phyloP scores from a whole-genome alignment of 805 yeast species.

The Pichia occidentalis region DNA sequence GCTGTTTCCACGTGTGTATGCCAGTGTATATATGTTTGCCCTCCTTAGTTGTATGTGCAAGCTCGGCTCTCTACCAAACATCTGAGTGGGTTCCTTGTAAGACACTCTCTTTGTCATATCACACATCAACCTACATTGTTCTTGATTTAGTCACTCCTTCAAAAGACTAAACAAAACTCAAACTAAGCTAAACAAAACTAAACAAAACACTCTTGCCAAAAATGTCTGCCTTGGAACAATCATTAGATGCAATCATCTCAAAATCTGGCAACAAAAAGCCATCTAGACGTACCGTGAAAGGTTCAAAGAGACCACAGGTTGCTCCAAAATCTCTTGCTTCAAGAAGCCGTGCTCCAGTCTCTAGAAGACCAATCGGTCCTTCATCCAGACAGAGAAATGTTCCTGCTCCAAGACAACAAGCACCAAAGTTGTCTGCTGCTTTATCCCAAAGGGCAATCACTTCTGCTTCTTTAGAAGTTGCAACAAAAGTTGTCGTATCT shows the following conservation, averaged over 20 bases:
- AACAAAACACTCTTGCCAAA: constrained; percentile 6
- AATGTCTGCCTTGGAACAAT: constrained; percentile 85
- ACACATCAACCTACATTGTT: background rate
- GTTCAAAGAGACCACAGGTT: constrained; percentile 19
- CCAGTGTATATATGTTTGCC: no score
- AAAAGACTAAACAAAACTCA: background rate
- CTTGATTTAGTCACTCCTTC: background rate
- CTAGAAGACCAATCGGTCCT: constrained; percentile 25
- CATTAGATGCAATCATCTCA: constrained; percentile 90
- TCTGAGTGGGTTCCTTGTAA: no score
- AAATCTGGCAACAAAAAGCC: constrained; percentile 15
- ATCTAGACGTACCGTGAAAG: constrained; percentile 14
- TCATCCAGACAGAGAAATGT: constrained; percentile 5
- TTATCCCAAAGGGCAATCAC: constrained; percentile 6
- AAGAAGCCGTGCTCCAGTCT: constrained; percentile 24
- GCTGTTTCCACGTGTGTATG: no score
- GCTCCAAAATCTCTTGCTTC: constrained; percentile 28
- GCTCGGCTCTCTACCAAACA: no score
- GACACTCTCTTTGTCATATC: no score
- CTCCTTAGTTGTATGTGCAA: no score
- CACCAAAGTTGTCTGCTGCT: constrained; percentile 14
- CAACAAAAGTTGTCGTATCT: constrained; percentile 73
- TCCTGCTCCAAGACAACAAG: constrained; percentile 16
- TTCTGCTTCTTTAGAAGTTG: constrained; percentile 33
- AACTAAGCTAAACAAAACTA: background rate